A percentile compares a stretch with the other conserved stretches of the same genome.
These are phyloP conservation scores for Cordyceps cicadae DNA, from an alignment of 2,329 filamentous ascomycete genomes.

Conservation along the genomic window DNA sequence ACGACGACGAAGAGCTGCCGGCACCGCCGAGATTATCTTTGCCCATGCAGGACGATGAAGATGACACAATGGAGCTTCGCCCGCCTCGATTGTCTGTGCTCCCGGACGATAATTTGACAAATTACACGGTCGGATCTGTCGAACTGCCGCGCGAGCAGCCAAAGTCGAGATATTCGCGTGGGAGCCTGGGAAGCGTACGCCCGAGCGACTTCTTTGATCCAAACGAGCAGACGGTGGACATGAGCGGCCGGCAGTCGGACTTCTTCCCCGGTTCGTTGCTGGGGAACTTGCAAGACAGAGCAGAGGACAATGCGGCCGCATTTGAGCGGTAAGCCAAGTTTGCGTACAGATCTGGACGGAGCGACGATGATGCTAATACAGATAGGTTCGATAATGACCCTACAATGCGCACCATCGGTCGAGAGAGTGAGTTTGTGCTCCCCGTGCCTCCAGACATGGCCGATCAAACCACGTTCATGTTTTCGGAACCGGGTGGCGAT, in stretches of 20 bases:
- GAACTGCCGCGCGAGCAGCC: conserved; percentile 47
- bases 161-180: conserved; percentile 38
- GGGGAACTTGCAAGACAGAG: conserved; percentile 33
- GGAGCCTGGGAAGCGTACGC: conserved; percentile 44
- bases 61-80: conserved; percentile 9
- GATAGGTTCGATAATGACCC: conserved; percentile 27
- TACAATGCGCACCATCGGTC: conserved; percentile 32
- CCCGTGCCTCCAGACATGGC: conserved; percentile 40
- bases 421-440: conserved; percentile 44
- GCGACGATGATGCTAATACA: conserved; percentile 10
- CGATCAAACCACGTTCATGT: conserved; percentile 44
- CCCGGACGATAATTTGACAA: conserved; percentile 27
- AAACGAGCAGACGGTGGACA: conserved; percentile 31
- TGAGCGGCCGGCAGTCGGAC: conserved; percentile 36
- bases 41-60: conserved; percentile 18
- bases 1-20: conserved; percentile 38
- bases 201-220: conserved; percentile 44
- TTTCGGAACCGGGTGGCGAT: conserved; percentile 29
- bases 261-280: conserved; percentile 41
- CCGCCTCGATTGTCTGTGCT: conserved; percentile 42
- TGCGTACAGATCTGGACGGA: neutral
- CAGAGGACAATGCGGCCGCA: conserved; percentile 26
- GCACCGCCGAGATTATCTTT: conserved; percentile 1
- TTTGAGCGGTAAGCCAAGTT: conserved; percentile 28
- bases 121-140: conserved; percentile 49